Evolutionary conservation across 1,284 basidiomycete genomes (phyloP), one percentile per base, ranked within the genome.

Genomic region (Melampsora americana): DNA sequence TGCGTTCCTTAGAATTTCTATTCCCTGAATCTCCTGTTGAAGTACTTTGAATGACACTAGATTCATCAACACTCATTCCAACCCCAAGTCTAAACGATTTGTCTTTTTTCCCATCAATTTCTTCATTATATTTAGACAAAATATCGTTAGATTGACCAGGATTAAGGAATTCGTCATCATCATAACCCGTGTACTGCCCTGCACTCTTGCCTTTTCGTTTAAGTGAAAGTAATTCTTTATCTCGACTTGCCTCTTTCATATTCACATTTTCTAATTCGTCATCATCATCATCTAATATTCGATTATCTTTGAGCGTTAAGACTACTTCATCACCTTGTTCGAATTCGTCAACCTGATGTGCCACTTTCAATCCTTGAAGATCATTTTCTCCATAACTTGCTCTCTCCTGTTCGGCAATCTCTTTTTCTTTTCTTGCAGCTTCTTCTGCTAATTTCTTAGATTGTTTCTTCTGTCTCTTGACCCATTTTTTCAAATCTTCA

Each of bases 241-340:
- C 87, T 12, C 87, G 87, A 80, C 94, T 93, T 5, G 66, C 48
- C n/a, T 74, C 64, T 28, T 62, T 62, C n/a, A 74, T 30, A n/a
- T 74, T 62, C 11, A 74, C 64, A 50, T 74, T 74, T 26, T 74
- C 64, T 26, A 74, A 44, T 46, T 74, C 71, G 42, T 74, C 71
- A 42, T 74, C 71, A 30, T 96, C 94, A 78, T 92, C 91, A 80
- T 92, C 94, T 42, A 99, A 89, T 73, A 99, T 91, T 48, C 91
- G 89, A 80, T 90, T 90, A 82, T 99, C 96, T 87, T 95, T 95
- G 81, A 99, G 86, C 0, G 96, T 99, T 79, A 99, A 89, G 85
- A 99, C 92, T 78, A 90, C 89, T 79, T 93, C 94, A 83, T 96
- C 91, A 79, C 96, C 95, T 65, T 72, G 60, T 5, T 64, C 48